phyloP scores from a whole-genome alignment of 1,139 yeast genomes.

The Lodderomyces elongisporus region DNA sequence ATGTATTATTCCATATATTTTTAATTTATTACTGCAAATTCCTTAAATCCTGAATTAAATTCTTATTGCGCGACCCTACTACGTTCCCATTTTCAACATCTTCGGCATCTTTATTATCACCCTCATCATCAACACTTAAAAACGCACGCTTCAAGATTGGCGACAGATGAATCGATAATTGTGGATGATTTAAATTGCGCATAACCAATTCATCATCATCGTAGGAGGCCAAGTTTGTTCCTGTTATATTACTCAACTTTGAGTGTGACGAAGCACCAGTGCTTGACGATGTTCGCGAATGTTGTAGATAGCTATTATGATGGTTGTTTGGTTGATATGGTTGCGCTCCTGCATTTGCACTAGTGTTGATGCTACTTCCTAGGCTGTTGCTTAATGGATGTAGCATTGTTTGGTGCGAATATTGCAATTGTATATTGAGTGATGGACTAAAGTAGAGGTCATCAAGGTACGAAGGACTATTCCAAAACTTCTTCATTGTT shows the following conservation, averaged over 20 bases:
- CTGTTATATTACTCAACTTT: slow-evolving; percentile 7
- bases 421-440: slow-evolving; percentile 15
- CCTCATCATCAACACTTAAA: no score
- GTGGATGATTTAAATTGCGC: slow-evolving; percentile 31
- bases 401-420: slow-evolving; percentile 1
- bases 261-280: slow-evolving; percentile 5
- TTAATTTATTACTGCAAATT: no score
- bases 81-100: neutral
- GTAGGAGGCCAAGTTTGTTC: slow-evolving; percentile 27
- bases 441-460: slow-evolving; percentile 63
- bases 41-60: slow-evolving; percentile 10
- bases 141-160: slow-evolving; percentile 10
- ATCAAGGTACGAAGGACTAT: slow-evolving; percentile 58
- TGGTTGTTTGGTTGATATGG: neutral
- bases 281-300: neutral
- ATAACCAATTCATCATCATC: slow-evolving; percentile 57
- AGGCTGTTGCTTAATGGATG: slow-evolving; percentile 41
- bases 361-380: slow-evolving; percentile 13
- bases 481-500: slow-evolving; percentile 49
- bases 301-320: neutral
- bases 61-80: slow-evolving; percentile 6
- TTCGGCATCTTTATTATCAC: no score
- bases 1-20: no score
- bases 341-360: neutral
- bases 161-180: slow-evolving; percentile 9